phyloP scores from a whole-genome alignment of 83 land plant species.

The Isoetes engelmannii region DNA sequence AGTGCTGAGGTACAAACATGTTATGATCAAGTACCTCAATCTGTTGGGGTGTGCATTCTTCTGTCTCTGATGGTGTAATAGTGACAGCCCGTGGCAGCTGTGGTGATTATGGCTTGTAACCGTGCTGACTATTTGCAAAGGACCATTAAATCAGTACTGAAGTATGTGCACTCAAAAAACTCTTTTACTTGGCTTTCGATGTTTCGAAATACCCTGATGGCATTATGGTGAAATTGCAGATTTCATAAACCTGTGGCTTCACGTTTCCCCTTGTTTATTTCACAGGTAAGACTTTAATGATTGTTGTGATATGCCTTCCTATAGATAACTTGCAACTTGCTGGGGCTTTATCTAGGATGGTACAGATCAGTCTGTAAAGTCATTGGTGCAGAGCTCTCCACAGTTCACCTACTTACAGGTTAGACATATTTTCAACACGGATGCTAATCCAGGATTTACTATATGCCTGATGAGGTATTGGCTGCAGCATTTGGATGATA shows the following conservation, averaged over 20 bases:
- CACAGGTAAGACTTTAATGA: conserved; percentile 56
- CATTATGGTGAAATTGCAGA: conserved; percentile 30
- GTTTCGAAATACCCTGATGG: neutral
- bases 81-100: conserved; percentile 73
- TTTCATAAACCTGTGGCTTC: conserved; percentile 69
- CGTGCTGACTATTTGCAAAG: conserved; percentile 94
- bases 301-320: neutral
- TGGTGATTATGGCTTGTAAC: conserved; percentile 96
- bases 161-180: conserved; percentile 40
- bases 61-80: neutral
- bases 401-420: conserved; percentile 87
- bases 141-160: conserved; percentile 71
- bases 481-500: conserved; percentile 76
- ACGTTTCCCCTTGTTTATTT: conserved; percentile 84
- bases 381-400: conserved; percentile 62
- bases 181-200: neutral
- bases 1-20: neutral
- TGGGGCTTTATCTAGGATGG: conserved; percentile 64
- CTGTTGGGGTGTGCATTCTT: neutral
- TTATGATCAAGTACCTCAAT: neutral
- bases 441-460: neutral
- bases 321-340: neutral
- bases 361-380: conserved; percentile 43
- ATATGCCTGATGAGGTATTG: neutral
- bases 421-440: neutral